A percentile compares a stretch with the other conserved stretches of the same genome.
phyloP scores from a whole-genome alignment of 768 basidiomycete genomes.

The Amanita rubescens region DNA sequence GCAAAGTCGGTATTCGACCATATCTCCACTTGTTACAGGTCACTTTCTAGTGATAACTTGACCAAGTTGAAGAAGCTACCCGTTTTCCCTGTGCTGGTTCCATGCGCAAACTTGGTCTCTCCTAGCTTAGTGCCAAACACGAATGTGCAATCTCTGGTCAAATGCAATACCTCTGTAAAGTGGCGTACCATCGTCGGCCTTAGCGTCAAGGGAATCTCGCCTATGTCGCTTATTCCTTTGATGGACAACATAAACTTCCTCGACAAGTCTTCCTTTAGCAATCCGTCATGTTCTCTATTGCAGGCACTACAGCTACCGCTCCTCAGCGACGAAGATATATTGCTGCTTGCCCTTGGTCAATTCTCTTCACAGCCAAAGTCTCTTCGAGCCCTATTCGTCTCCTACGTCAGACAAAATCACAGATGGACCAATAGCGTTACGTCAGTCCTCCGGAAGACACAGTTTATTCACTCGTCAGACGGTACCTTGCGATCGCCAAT shows the following conservation, averaged over 20 bases:
- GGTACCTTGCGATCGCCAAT: conserved; percentile 16
- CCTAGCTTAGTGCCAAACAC: too few relatives aligned
- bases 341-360: conserved; percentile 20
- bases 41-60: not conserved
- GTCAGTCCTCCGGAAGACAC: conserved; percentile 15
- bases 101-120: not conserved
- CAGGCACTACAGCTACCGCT: conserved; percentile 13
- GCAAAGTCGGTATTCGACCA: not conserved
- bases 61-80: conserved; percentile 16
- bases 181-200: conserved; percentile 1
- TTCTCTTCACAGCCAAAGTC: conserved; percentile 21
- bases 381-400: conserved; percentile 20
- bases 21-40: not conserved
- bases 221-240: conserved; percentile 18
- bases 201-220: conserved; percentile 1
- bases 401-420: conserved; percentile 16
- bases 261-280: conserved; percentile 16
- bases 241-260: conserved; percentile 20
- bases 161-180: not conserved
- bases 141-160: not conserved
- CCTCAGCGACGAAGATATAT: conserved; percentile 19
- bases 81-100: conserved; percentile 22
- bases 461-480: conserved; percentile 22
- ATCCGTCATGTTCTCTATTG: conserved; percentile 18
- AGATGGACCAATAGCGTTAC: conserved; percentile 17